A percentile compares a stretch with the other conserved stretches of the same genome.
These are phyloP conservation scores for Heliamphora pulchella DNA, from an alignment of 179 eudicot genomes.

Conservation along the genomic window DNA sequence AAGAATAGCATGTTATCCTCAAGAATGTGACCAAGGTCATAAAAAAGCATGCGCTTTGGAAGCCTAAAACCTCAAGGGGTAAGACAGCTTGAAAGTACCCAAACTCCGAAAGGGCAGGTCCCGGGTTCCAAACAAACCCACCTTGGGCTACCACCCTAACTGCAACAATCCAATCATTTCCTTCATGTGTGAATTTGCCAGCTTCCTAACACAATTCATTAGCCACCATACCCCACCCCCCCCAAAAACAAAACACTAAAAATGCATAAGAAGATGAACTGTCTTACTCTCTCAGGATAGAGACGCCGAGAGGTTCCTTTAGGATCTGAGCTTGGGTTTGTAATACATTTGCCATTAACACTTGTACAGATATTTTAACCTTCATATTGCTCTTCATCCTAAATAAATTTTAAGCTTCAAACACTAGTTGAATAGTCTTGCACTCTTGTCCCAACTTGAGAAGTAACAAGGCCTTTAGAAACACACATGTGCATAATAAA, in stretches of 20 bases:
- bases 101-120: neutral
- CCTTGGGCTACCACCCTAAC: too few species aligned
- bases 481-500: neutral
- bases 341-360: neutral
- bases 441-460: neutral
- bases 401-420: neutral
- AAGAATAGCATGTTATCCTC: neutral
- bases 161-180: too few species aligned
- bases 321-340: neutral
- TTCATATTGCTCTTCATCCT: neutral
- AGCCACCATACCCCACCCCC: too few species aligned
- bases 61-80: neutral
- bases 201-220: too few species aligned
- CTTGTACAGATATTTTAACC: neutral
- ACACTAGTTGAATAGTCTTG: neutral
- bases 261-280: too few species aligned
- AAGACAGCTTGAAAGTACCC: neutral
- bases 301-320: too few species aligned
- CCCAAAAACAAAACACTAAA: too few species aligned
- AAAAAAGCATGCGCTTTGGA: neutral
- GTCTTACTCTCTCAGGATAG: too few species aligned
- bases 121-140: too few species aligned
- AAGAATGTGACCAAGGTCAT: neutral
- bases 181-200: too few species aligned
- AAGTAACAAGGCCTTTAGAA: slow-evolving; percentile 5